Base-by-base conservation (phyloP, 1,284 basidiomycete species). In the Schizophyllum amplum region DNA sequence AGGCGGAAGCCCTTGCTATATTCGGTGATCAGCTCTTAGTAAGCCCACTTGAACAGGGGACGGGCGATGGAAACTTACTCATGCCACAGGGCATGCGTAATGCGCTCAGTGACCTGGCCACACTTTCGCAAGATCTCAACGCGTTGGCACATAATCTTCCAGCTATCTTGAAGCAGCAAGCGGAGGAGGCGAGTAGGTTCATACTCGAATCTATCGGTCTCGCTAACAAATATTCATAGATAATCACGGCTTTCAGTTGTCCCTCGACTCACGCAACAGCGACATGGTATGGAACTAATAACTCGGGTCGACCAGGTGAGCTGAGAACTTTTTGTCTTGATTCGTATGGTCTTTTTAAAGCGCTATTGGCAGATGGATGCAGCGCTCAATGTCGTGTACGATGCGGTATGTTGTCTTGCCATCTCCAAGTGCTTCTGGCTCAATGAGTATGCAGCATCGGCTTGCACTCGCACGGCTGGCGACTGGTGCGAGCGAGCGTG, bases 401-500 rank as follows among this genome's bases (percentile, higher is more conserved):
- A 17, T 17, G 2, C 33, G 33, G 33, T 42, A 42, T 9, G 33
- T 3, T 9, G 3, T 42, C 7, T 3, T 13, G 33, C 3, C 33
- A 2, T 3, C 33, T 9, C 17, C 13, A 33, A 42, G 11, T 17
- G 33, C 33, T 2, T 6, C 6, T 42, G 7, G 11, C 3, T 17
- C 17, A 17, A 42, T 9, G 3, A 42, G 33, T 3, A 42, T n/a
- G 33, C 7, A 42, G 33, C 33, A 42, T 9, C 13, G 33, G 7
- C 11, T 13, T 42, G 33, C 33, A 17, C 33, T 42, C 2, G 33
- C 3, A 3, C 3, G 7, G 4, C 7, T 42, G 4, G 3, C 17
- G 3, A 3, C 3, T 13, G 33, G 33, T 17, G 2, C 17, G 7
- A 72, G 51, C 56, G 47, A 1, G 62, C 73, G 27, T 65, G 67